A percentile compares a stretch with the other conserved stretches of the same genome.
Conservation (phyloP, 768 basidiomycete species). For the Tricholoma matsutake region DNA sequence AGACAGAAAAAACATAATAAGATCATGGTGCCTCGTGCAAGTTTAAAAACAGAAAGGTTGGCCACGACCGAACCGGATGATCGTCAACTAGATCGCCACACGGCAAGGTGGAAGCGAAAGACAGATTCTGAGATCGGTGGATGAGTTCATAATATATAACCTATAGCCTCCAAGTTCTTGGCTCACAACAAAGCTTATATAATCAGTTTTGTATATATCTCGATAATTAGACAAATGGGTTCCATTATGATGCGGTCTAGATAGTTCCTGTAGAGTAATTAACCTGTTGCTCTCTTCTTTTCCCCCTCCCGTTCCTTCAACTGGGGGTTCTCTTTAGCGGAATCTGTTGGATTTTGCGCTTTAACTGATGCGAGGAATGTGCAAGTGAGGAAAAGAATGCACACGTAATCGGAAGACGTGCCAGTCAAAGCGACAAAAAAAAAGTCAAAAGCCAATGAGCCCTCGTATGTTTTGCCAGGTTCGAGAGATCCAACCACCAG, state of each 20-base stretch:
- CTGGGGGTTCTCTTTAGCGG: constrained; percentile 23
- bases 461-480: constrained; percentile 64
- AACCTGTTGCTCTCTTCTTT: constrained; percentile 51
- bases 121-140: constrained; percentile 10
- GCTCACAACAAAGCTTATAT: constrained; percentile 4
- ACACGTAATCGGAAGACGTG: constrained; percentile 39
- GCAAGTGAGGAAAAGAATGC: constrained; percentile 17
- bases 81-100: constrained; percentile 22
- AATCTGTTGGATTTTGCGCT: constrained; percentile 20
- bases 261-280: constrained; percentile 19
- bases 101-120: constrained; percentile 9
- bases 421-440: constrained; percentile 34
- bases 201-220: constrained; percentile 8
- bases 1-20: constrained; percentile 10
- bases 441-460: constrained; percentile 68
- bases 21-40: constrained; percentile 19
- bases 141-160: constrained; percentile 3
- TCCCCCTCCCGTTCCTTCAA: constrained; percentile 41
- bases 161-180: not conserved
- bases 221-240: constrained; percentile 3
- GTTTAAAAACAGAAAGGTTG: constrained; percentile 18
- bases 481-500: constrained; percentile 69
- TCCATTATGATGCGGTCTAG: constrained; percentile 12
- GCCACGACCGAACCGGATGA: constrained; percentile 14
- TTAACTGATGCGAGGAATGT: constrained; percentile 24